Conservation (phyloP, 306 rosid genomes). For the Boehmeria nivea region DNA sequence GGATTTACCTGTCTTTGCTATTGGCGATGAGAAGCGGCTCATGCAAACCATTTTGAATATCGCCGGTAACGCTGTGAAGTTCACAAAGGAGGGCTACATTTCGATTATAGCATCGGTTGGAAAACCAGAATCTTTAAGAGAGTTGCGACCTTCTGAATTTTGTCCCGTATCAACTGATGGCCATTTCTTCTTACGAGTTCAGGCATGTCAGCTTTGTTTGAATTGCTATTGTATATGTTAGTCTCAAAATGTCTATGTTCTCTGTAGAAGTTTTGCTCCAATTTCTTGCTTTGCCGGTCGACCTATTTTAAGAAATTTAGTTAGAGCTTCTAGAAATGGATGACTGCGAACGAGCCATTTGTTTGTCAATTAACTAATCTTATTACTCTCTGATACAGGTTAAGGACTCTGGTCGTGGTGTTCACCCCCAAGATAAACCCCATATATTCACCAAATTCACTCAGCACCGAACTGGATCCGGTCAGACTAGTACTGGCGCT, state of each 20-base stretch:
- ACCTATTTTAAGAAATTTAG: no score
- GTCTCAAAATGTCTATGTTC: no score
- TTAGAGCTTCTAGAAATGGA: no score
- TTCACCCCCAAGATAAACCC: slow-evolving; percentile 67
- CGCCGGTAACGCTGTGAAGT: slow-evolving; percentile 85
- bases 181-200: slow-evolving; percentile 64
- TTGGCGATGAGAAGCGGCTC: slow-evolving; percentile 80
- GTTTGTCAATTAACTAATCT: no score
- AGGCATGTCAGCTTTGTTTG: slow-evolving; percentile 32
- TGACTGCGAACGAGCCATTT: no score
- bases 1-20: slow-evolving; percentile 63
- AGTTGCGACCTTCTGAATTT: slow-evolving; percentile 71
- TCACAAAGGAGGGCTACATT: slow-evolving; percentile 76
- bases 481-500: slow-evolving; percentile 41
- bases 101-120: slow-evolving; percentile 69
- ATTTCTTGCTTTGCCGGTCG: no score
- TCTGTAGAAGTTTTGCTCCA: no score
- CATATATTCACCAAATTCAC: slow-evolving; percentile 69
- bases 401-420: slow-evolving; percentile 87
- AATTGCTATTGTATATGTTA: neutral
- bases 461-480: slow-evolving; percentile 51
- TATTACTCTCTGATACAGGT: slow-evolving; percentile 40
- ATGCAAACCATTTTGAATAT: slow-evolving; percentile 69
- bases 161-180: slow-evolving; percentile 58
- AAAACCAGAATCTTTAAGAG: slow-evolving; percentile 68